These are phyloP conservation scores for Metschnikowia noctiluminum DNA, from an alignment of 805 yeast species.

Conservation along the genomic window DNA sequence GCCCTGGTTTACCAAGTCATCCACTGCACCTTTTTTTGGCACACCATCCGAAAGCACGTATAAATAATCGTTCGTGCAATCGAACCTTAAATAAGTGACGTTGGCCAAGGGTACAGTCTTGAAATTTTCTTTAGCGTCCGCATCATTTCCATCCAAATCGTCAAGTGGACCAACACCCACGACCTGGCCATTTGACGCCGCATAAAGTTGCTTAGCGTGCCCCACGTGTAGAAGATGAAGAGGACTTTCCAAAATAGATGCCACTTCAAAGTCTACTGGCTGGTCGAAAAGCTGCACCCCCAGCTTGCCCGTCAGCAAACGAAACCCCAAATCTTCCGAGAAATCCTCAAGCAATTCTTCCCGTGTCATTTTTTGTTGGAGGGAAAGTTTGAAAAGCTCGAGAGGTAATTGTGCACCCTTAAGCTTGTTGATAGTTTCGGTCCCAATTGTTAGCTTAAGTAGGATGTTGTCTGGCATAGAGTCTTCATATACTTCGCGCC, in stretches of 20 bases:
- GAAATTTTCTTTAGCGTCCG: conserved; percentile 5
- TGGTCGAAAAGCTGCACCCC: conserved; percentile 25
- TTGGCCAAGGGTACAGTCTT: conserved; percentile 9
- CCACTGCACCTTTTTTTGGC: conserved; percentile 17
- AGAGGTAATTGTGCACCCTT: not conserved
- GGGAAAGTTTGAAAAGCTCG: not conserved
- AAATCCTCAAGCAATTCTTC: conserved; percentile 15
- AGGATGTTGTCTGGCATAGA: too few species aligned
- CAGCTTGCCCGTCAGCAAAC: conserved; percentile 31
- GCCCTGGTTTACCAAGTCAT: conserved; percentile 4
- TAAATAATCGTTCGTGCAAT: conserved; percentile 21
- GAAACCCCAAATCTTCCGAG: conserved; percentile 47
- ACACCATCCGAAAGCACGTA: conserved; percentile 23
- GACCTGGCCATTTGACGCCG: conserved; percentile 35
- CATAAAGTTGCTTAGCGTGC: conserved; percentile 27
- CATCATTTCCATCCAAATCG: conserved; percentile 26
- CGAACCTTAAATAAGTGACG: conserved; percentile 18
- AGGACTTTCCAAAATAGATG: conserved; percentile 6
- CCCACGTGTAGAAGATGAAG: conserved; percentile 37
- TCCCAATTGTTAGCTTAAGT: too few species aligned
- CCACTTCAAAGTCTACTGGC: conserved; percentile 29
- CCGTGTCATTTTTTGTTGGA: not conserved
- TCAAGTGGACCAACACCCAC: conserved; percentile 35
- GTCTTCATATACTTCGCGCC: too few species aligned
- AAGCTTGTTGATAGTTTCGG: too few species aligned